phyloP scores from a whole-genome alignment of 2,329 filamentous ascomycete genomes.

The Phialocephala sp. region DNA sequence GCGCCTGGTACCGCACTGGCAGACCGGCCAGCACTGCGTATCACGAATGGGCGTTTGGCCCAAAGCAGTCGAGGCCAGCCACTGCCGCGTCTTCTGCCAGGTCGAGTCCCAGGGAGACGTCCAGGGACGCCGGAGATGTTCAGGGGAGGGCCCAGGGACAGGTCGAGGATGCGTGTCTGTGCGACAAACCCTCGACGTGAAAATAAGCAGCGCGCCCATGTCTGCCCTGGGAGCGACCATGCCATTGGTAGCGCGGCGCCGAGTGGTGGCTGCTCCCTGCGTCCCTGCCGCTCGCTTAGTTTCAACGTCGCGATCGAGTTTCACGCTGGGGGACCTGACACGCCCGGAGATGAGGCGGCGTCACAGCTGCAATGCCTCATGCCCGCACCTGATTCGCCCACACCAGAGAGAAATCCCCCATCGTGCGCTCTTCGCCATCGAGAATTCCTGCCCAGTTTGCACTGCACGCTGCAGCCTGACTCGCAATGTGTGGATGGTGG shows the following conservation, averaged over 20 bases:
- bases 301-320: slow-evolving; percentile 24
- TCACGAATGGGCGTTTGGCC: slow-evolving; percentile 9
- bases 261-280: not conserved
- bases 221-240: too few species aligned
- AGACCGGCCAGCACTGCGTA: not conserved
- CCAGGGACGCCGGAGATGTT: not conserved
- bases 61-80: not conserved
- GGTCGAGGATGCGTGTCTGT: slow-evolving; percentile 12
- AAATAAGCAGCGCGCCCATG: not conserved
- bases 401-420: not conserved
- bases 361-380: slow-evolving; percentile 8
- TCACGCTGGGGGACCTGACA: slow-evolving; percentile 12
- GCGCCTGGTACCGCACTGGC: too few species aligned
- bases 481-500: not conserved
- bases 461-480: not conserved
- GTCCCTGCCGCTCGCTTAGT: slow-evolving; percentile 25
- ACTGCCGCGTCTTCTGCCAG: slow-evolving; percentile 6
- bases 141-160: not conserved
- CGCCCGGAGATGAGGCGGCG: slow-evolving; percentile 20
- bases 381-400: not conserved
- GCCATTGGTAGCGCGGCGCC: slow-evolving; percentile 16
- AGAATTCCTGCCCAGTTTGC: slow-evolving; percentile 8
- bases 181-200: slow-evolving; percentile 13
- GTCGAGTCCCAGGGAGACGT: not conserved
- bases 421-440: not conserved